Conservation (phyloP, 2,329 filamentous ascomycete genomes). For the Periconia macrospinosa region DNA sequence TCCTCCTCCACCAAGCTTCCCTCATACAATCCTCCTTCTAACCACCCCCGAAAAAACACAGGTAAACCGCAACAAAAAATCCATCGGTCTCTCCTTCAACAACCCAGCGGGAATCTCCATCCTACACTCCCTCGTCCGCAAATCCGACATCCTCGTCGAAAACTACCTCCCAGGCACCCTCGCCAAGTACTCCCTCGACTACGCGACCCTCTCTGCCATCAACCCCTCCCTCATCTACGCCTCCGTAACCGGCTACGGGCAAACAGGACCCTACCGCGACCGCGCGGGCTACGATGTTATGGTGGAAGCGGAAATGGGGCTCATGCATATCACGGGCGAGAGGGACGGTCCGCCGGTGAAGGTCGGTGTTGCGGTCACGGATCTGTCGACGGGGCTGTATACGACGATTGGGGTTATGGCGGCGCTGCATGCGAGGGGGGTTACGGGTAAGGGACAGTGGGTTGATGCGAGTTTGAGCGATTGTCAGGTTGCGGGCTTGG, state of each 20-base stretch:
- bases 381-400: slow-evolving; percentile 92
- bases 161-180: slow-evolving; percentile 91
- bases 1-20: not conserved
- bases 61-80: slow-evolving; percentile 98
- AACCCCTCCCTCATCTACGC: slow-evolving; percentile 90
- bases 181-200: slow-evolving; percentile 89
- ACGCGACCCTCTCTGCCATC: slow-evolving; percentile 72
- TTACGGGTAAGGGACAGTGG: slow-evolving; percentile 81
- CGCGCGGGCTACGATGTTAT: slow-evolving; percentile 97
- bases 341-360: slow-evolving; percentile 90
- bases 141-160: slow-evolving; percentile 91
- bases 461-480: slow-evolving; percentile 90
- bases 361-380: slow-evolving; percentile 96
- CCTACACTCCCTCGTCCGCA: slow-evolving; percentile 77
- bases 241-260: slow-evolving; percentile 94
- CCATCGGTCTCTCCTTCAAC: slow-evolving; percentile 86
- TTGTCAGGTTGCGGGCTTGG: slow-evolving; percentile 87
- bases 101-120: slow-evolving; percentile 79
- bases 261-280: slow-evolving; percentile 84
- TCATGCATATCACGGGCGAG: slow-evolving; percentile 97
- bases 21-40: not conserved
- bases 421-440: slow-evolving; percentile 73
- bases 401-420: slow-evolving; percentile 95
- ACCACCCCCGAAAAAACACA: slow-evolving; percentile 38
- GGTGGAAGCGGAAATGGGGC: slow-evolving; percentile 95